These are phyloP conservation scores for Echria macrotheca DNA, from an alignment of 495 filamentous ascomycete genomes.

Conservation along the genomic window DNA sequence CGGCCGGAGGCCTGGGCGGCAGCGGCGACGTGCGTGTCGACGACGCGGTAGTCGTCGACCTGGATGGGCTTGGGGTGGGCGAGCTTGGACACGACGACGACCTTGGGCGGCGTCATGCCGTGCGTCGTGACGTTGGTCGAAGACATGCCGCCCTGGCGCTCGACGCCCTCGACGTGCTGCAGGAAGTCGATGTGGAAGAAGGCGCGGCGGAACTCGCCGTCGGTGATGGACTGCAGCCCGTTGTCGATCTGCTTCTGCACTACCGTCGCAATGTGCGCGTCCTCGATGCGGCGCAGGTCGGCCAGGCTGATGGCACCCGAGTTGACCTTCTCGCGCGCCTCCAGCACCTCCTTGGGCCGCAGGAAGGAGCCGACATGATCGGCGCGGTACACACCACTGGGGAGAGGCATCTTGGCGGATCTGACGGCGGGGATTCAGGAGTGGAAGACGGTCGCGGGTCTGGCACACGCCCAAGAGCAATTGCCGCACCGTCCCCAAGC, in stretches of 20 bases:
- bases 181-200: constrained; percentile 49
- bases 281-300: constrained; percentile 49
- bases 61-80: constrained; percentile 46
- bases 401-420: constrained; percentile 36
- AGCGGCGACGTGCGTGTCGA: constrained; percentile 46
- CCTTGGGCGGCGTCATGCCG: constrained; percentile 39
- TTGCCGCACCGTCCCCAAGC: too few species aligned
- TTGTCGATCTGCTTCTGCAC: constrained; percentile 54
- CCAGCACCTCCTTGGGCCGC: constrained; percentile 35
- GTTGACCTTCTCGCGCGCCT: constrained; percentile 40
- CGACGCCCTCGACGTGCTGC: constrained; percentile 37
- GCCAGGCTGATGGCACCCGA: constrained; percentile 39
- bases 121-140: constrained; percentile 39
- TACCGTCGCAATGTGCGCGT: constrained; percentile 59
- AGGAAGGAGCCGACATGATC: constrained; percentile 47
- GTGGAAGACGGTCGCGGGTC: too few species aligned
- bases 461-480: too few species aligned
- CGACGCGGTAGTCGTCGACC: constrained; percentile 53
- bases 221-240: constrained; percentile 59
- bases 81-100: constrained; percentile 43
- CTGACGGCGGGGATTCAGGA: too few species aligned
- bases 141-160: constrained; percentile 35
- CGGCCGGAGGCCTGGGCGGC: constrained; percentile 21
- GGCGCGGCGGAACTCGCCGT: constrained; percentile 64
- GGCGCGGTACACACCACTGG: constrained; percentile 43